These are phyloP conservation scores for Alternaria sp. DNA, from an alignment of 2,329 filamentous ascomycete species.

Conservation along the genomic window DNA sequence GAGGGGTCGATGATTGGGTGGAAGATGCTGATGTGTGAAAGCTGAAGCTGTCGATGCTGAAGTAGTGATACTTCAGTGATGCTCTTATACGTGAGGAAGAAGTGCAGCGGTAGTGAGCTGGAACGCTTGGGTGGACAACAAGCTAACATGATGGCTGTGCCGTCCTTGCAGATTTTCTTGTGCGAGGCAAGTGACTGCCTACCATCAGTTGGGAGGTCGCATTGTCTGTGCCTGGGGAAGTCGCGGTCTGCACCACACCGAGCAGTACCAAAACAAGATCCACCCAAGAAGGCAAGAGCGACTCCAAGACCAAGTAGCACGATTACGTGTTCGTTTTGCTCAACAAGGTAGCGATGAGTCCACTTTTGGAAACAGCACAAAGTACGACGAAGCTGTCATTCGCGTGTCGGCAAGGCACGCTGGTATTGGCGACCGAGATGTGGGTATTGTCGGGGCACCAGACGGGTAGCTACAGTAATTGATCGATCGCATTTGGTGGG, in stretches of 20 bases:
- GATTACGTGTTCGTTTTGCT: too few relatives aligned
- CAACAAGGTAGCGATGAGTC: neutral
- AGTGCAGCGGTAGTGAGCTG: neutral
- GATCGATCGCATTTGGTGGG: neutral
- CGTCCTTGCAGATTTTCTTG: neutral
- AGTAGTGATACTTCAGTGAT: neutral
- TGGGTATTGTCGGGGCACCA: neutral
- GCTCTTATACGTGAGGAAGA: neutral
- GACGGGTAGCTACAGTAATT: neutral
- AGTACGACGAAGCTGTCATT: slow-evolving; percentile 11
- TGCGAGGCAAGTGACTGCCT: neutral
- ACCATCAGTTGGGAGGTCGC: neutral
- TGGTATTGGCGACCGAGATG: neutral
- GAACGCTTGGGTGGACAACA: neutral
- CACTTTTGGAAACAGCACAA: neutral
- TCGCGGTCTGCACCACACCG: neutral
- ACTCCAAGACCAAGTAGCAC: neutral
- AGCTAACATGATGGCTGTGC: neutral
- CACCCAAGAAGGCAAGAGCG: neutral
- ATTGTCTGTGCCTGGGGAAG: neutral
- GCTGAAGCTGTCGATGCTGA: neutral
- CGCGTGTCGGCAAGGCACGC: slow-evolving; percentile 6
- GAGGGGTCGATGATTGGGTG: neutral
- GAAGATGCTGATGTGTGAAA: neutral
- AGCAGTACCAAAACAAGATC: neutral